phyloP scores from a whole-genome alignment of 1,284 basidiomycete species.

The Ceratobasidium sp. region DNA sequence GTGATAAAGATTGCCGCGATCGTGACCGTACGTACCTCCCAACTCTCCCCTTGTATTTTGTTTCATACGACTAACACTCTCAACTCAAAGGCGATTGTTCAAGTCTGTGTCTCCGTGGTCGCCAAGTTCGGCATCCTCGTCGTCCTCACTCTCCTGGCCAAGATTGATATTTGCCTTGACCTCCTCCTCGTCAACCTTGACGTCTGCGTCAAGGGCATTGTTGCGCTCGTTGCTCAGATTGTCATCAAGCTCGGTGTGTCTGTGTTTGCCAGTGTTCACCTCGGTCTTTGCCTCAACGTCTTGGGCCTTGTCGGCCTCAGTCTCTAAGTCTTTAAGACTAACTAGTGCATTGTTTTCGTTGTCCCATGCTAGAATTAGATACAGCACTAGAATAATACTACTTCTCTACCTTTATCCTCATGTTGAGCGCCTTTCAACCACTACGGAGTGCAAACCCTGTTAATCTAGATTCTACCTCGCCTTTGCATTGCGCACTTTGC shows the following conservation, averaged over 20 bases:
- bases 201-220: conserved; percentile 5
- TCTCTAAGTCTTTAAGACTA: too few relatives aligned
- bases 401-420: too few relatives aligned
- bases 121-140: conserved; percentile 17
- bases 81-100: conserved; percentile 1
- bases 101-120: background rate
- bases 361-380: too few relatives aligned
- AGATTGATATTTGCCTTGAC: conserved; percentile 2
- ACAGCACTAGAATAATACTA: too few relatives aligned
- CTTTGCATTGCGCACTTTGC: too few relatives aligned
- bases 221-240: conserved; percentile 1
- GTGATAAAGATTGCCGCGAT: background rate
- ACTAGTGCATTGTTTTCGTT: too few relatives aligned
- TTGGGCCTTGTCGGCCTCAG: background rate
- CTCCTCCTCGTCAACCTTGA: conserved; percentile 2
- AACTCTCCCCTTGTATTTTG: background rate
- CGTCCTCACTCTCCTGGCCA: background rate
- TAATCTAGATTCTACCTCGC: too few relatives aligned
- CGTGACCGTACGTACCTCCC: background rate
- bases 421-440: too few relatives aligned
- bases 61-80: background rate
- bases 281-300: background rate
- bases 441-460: too few relatives aligned
- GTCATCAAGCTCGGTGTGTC: too few relatives aligned
- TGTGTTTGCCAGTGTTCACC: background rate